Evolutionary conservation across 306 rosid species (phyloP).

Genomic region (Corylus heterophylla): DNA sequence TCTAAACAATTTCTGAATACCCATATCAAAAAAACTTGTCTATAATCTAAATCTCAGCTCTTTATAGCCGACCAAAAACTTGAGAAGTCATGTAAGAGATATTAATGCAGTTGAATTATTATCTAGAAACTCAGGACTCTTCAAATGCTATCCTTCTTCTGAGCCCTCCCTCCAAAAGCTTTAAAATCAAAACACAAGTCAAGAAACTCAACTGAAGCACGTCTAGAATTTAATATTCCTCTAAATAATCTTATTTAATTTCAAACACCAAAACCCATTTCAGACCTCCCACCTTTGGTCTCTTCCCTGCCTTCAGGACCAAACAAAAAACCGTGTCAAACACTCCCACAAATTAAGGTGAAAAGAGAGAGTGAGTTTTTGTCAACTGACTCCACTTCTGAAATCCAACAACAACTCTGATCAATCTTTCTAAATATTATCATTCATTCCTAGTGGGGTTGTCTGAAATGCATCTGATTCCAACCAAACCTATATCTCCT

Average conservation of each 20-base stretch:
- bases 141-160: background rate
- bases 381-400: slow-evolving; percentile 28
- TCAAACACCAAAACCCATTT: slow-evolving; percentile 6
- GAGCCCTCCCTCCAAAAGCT: background rate
- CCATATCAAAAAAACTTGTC: background rate
- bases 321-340: slow-evolving; percentile 43
- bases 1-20: background rate
- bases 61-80: background rate
- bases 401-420: slow-evolving; percentile 13
- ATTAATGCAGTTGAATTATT: background rate
- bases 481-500: no score
- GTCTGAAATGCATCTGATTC: slow-evolving; percentile 2
- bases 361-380: background rate
- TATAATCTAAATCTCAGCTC: background rate
- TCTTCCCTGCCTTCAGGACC: background rate
- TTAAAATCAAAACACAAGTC: background rate
- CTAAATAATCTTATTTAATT: background rate
- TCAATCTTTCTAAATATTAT: background rate
- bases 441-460: background rate
- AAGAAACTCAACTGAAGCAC: slow-evolving; percentile 18
- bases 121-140: background rate
- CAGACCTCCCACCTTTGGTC: background rate
- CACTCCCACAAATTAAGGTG: background rate
- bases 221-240: background rate
- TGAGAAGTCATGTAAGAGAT: background rate